Percentiles rank a stretch among this genome's conserved stretches.
Conservation (phyloP, 768 basidiomycete genomes). For the Suillus discolor region DNA sequence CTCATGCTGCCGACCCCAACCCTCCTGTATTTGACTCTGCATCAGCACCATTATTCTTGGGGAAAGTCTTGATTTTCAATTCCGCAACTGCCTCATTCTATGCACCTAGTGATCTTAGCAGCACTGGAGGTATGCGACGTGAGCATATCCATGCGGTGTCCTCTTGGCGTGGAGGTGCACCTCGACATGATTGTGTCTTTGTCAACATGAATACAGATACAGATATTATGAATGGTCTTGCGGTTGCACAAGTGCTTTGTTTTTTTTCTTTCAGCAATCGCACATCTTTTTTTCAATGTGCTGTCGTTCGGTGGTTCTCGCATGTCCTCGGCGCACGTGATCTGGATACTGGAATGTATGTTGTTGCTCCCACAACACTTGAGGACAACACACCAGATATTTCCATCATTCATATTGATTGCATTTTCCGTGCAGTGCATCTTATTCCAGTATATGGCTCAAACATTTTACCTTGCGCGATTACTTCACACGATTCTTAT, state of each 20-base stretch:
- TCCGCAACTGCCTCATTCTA: neutral
- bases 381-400: conserved; percentile 1
- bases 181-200: neutral
- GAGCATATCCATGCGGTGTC: neutral
- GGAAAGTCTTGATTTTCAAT: neutral
- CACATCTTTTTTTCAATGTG: conserved; percentile 1
- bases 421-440: conserved; percentile 10
- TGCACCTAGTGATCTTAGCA: neutral
- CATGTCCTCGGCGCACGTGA: neutral
- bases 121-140: neutral
- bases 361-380: conserved; percentile 7
- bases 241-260: neutral
- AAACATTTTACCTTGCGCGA: neutral
- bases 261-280: neutral
- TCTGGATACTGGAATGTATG: neutral
- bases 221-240: neutral
- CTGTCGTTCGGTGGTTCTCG: neutral
- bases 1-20: neutral
- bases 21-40: neutral
- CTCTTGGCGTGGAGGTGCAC: too few species aligned
- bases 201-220: neutral
- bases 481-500: neutral
- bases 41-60: neutral
- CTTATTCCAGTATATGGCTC: conserved; percentile 10
- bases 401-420: conserved; percentile 12